Evolutionary conservation across 257 asterid genomes (phyloP).

Genomic region (Euphrasia confusa): DNA sequence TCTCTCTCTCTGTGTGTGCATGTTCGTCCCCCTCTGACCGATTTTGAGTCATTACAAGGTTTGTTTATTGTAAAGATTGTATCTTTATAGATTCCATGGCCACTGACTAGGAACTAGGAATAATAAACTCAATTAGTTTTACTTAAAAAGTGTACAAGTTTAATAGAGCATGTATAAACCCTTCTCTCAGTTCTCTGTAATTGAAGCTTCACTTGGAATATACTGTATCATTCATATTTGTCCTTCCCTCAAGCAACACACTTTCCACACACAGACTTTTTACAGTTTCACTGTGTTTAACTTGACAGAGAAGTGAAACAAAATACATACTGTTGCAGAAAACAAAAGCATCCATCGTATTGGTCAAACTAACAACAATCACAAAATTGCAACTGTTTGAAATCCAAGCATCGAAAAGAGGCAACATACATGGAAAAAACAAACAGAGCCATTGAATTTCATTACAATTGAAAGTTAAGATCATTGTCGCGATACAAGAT

Average conservation of each 20-base stretch:
- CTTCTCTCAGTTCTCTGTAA: background rate
- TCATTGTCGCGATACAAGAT: conserved; percentile 14
- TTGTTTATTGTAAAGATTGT: background rate
- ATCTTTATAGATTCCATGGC: conserved; percentile 19
- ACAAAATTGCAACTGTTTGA: too few species aligned
- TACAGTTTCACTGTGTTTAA: too few species aligned
- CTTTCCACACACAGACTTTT: background rate
- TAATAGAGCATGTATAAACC: background rate
- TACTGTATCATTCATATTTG: background rate
- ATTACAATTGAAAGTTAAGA: background rate
- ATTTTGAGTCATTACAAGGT: background rate
- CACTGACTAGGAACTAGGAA: conserved; percentile 9
- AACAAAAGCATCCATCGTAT: background rate
- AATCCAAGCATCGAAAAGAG: too few species aligned
- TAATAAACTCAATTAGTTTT: too few species aligned
- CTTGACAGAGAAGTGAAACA: too few species aligned
- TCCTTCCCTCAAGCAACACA: background rate
- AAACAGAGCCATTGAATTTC: too few species aligned
- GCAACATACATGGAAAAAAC: too few species aligned
- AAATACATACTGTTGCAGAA: too few species aligned
- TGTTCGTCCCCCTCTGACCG: conserved; percentile 26
- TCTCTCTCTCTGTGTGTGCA: background rate
- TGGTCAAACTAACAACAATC: too few species aligned
- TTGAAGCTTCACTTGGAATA: background rate
- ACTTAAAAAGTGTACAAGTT: too few species aligned